These are phyloP conservation scores for Alternaria alternata DNA, from an alignment of 2,329 filamentous ascomycete genomes.

Conservation along the genomic window DNA sequence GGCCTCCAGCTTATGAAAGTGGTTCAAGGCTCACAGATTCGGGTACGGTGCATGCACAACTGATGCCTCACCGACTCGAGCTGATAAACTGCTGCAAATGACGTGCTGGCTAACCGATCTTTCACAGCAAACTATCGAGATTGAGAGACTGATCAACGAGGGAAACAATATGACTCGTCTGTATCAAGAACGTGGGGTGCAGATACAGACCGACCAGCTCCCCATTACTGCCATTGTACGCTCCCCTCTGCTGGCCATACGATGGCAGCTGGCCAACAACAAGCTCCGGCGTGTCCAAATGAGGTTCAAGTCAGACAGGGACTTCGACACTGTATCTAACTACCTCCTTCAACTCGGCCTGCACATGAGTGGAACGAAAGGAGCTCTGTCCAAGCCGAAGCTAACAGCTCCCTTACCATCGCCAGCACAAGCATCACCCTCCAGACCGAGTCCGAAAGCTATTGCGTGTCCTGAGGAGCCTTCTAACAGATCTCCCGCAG, in stretches of 20 bases:
- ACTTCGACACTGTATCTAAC: slow-evolving; percentile 47
- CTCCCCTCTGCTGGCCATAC: slow-evolving; percentile 51
- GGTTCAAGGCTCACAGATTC: slow-evolving; percentile 50
- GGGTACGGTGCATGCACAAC: slow-evolving; percentile 49
- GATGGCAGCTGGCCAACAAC: slow-evolving; percentile 49
- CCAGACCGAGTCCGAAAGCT: neutral
- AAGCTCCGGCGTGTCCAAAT: slow-evolving; percentile 56
- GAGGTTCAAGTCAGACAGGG: slow-evolving; percentile 50
- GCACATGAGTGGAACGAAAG: slow-evolving; percentile 31
- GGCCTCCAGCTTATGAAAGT: slow-evolving; percentile 50
- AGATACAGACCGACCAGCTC: slow-evolving; percentile 50
- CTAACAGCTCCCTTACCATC: slow-evolving; percentile 18
- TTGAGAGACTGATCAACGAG: slow-evolving; percentile 35
- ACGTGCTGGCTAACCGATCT: slow-evolving; percentile 15
- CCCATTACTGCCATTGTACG: slow-evolving; percentile 56
- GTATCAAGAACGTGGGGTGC: slow-evolving; percentile 35
- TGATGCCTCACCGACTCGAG: neutral
- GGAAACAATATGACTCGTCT: slow-evolving; percentile 26
- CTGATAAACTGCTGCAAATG: neutral
- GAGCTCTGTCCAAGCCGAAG: slow-evolving; percentile 20
- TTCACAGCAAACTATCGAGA: slow-evolving; percentile 31
- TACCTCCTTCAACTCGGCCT: slow-evolving; percentile 47
- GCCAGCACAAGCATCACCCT: slow-evolving; percentile 1
- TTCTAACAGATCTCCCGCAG: neutral
- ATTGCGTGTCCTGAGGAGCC: slow-evolving; percentile 5